Percentiles rank a stretch among this genome's conserved stretches.
phyloP scores from a whole-genome alignment of 2,329 filamentous ascomycete genomes.

The Lecanicillium sp. region DNA sequence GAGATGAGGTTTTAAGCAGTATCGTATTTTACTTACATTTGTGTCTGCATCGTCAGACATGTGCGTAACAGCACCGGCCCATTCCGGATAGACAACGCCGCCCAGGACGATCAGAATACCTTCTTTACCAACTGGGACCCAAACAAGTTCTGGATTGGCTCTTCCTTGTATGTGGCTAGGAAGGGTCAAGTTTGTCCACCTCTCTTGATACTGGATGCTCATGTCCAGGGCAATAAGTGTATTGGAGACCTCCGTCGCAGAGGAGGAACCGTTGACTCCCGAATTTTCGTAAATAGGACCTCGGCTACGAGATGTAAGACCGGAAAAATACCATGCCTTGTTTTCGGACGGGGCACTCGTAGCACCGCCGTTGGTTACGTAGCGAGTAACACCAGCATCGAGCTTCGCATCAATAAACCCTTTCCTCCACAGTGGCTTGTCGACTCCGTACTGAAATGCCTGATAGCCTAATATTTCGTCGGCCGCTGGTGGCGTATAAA shows the following conservation, averaged over 20 bases:
- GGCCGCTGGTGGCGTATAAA: slow-evolving; percentile 28
- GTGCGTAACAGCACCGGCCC: slow-evolving; percentile 17
- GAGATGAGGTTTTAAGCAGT: not conserved
- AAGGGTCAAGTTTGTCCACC: slow-evolving; percentile 51
- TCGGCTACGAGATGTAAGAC: slow-evolving; percentile 42
- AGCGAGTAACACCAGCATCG: slow-evolving; percentile 43
- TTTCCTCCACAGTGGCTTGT: slow-evolving; percentile 31
- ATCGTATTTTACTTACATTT: slow-evolving; percentile 21
- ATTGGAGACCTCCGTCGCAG: slow-evolving; percentile 40
- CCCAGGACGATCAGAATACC: slow-evolving; percentile 73
- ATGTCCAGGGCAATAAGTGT: slow-evolving; percentile 57
- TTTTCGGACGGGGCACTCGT: slow-evolving; percentile 63
- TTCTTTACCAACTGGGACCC: slow-evolving; percentile 69
- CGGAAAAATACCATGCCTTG: slow-evolving; percentile 64
- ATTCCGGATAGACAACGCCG: slow-evolving; percentile 59
- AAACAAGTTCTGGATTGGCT: slow-evolving; percentile 58
- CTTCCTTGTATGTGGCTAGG: slow-evolving; percentile 42
- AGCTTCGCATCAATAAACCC: slow-evolving; percentile 36
- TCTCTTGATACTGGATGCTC: slow-evolving; percentile 36
- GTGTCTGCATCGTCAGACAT: slow-evolving; percentile 20
- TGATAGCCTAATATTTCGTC: slow-evolving; percentile 44
- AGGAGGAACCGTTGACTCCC: slow-evolving; percentile 22
- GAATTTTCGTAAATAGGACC: slow-evolving; percentile 38
- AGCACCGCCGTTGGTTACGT: slow-evolving; percentile 56
- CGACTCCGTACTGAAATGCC: slow-evolving; percentile 41